These are phyloP conservation scores for Crithidia acanthocephali DNA, from an alignment of 208 protist genomes.

Conservation along the genomic window DNA sequence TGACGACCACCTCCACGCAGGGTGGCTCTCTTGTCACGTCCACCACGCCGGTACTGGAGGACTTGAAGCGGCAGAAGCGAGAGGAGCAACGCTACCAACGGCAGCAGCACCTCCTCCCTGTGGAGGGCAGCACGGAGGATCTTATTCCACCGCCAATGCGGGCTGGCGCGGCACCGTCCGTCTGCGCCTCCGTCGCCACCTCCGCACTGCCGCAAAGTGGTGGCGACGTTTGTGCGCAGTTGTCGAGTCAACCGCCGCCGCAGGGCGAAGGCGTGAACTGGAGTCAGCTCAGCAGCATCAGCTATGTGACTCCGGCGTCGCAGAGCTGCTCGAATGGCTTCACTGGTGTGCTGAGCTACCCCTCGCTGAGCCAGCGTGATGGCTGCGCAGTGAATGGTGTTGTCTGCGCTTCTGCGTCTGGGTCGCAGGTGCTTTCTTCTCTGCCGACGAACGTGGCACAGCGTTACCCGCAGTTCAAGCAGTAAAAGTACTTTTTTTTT, in stretches of 20 bases:
- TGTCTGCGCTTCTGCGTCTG: not conserved
- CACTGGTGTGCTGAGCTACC: not conserved
- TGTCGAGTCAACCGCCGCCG: not conserved
- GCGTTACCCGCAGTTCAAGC: conserved; percentile 11
- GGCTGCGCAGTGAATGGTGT: not conserved
- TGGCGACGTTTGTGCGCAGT: not conserved
- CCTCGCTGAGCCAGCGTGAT: conserved; percentile 10
- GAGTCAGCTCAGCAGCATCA: conserved; percentile 38
- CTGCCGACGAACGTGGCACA: conserved; percentile 23
- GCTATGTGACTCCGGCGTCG: conserved; percentile 27
- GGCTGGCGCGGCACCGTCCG: not conserved
- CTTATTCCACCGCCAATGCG: conserved; percentile 25
- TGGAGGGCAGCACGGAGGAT: conserved; percentile 18
- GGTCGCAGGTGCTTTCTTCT: conserved; percentile 22
- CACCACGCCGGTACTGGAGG: not conserved
- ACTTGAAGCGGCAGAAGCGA: conserved; percentile 24
- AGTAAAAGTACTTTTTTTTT: conserved; percentile 1
- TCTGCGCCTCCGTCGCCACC: not conserved
- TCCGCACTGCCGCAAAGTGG: not conserved
- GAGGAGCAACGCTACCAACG: conserved; percentile 16
- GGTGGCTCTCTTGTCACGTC: not conserved
- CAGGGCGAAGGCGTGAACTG: conserved; percentile 4
- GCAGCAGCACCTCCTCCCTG: conserved; percentile 12
- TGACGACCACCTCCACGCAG: not conserved
- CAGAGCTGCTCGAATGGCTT: conserved; percentile 25